These are phyloP conservation scores for Candida easanensis DNA, from an alignment of 805 yeast species.

Conservation along the genomic window DNA sequence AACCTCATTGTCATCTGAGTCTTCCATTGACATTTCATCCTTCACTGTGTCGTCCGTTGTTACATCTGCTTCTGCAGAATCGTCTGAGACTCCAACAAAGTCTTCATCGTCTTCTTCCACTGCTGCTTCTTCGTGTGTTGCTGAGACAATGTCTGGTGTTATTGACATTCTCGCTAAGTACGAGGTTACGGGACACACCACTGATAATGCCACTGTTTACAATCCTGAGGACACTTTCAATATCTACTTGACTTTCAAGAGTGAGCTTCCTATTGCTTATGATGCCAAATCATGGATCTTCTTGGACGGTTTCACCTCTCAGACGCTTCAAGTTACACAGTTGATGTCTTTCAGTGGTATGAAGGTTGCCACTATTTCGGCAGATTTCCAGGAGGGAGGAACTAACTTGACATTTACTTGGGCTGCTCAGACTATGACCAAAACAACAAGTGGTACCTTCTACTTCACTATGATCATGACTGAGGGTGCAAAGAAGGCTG, in stretches of 20 bases:
- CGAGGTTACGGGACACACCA: background rate
- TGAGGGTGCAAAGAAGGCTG: background rate
- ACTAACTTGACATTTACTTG: background rate
- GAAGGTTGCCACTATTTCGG: background rate
- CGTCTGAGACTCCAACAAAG: too few species aligned
- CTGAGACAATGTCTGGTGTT: background rate
- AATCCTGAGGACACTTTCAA: background rate
- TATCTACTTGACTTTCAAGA: background rate
- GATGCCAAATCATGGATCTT: background rate
- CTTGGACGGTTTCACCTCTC: background rate
- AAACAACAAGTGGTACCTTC: background rate
- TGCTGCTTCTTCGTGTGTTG: background rate
- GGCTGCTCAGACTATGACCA: background rate
- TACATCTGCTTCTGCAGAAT: too few species aligned
- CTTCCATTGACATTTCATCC: background rate
- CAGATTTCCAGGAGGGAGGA: background rate
- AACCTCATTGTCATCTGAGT: background rate
- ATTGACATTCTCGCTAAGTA: background rate
- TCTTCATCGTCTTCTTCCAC: background rate
- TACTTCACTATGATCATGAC: background rate
- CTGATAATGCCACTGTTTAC: background rate
- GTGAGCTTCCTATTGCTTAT: background rate
- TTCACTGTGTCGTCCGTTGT: background rate
- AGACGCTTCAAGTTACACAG: background rate
- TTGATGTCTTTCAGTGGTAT: background rate